A percentile compares a stretch with the other conserved stretches of the same genome.
Conservation (phyloP, 805 yeast genomes). For the Torulaspora indica region DNA sequence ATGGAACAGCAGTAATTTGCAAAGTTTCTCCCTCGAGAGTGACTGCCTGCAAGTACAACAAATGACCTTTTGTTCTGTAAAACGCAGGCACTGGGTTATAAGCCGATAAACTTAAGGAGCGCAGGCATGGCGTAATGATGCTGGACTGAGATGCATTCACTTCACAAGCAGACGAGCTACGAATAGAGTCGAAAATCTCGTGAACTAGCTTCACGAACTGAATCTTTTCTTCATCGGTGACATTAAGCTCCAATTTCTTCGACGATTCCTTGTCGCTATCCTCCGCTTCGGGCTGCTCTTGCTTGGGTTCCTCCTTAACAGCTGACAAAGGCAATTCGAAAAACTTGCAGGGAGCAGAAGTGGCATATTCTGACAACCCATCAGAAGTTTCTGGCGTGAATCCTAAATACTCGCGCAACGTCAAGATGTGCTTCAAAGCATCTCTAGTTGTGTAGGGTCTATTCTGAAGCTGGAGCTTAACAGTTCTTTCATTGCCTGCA, state of each 20-base stretch:
- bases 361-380: conserved; percentile 32
- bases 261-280: conserved; percentile 13
- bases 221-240: conserved; percentile 32
- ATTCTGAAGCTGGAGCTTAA: conserved; percentile 22
- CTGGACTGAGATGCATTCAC: conserved; percentile 20
- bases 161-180: conserved; percentile 16
- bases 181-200: conserved; percentile 24
- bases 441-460: conserved; percentile 33
- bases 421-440: conserved; percentile 30
- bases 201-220: conserved; percentile 22
- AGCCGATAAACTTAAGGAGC: conserved; percentile 64
- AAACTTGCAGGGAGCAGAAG: conserved; percentile 33
- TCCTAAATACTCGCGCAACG: conserved; percentile 35
- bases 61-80: conserved; percentile 66
- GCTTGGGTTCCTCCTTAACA: conserved; percentile 17
- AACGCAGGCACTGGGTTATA: conserved; percentile 83
- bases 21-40: conserved; percentile 77
- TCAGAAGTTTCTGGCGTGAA: conserved; percentile 34
- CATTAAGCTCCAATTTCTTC: conserved; percentile 23
- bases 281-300: conserved; percentile 8
- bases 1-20: conserved; percentile 70
- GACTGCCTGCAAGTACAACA: conserved; percentile 66
- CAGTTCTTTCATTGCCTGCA: conserved; percentile 11
- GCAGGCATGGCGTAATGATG: conserved; percentile 39
- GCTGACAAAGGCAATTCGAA: conserved; percentile 24